Percentiles rank a stretch among this genome's conserved stretches.
Evolutionary conservation across 2,329 filamentous ascomycete species (phyloP).

Genomic region (Ophiostoma tasmaniense): DNA sequence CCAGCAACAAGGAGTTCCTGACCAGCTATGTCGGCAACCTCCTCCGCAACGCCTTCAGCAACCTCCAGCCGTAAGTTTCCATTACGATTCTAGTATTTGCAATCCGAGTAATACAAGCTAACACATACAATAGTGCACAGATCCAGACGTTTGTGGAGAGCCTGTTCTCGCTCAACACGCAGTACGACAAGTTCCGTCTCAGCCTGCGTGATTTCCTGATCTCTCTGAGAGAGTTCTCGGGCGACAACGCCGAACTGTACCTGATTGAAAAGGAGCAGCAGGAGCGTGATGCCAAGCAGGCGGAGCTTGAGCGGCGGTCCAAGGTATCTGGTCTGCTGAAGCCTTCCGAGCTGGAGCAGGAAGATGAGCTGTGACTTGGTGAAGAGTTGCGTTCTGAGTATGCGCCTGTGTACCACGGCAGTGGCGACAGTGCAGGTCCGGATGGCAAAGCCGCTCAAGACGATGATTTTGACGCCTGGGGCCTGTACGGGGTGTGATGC

Average conservation of each 20-base stretch:
- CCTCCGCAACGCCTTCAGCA: constrained; percentile 83
- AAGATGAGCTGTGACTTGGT: constrained; percentile 40
- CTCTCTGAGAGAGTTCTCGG: constrained; percentile 91
- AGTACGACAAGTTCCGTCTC: constrained; percentile 90
- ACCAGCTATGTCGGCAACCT: constrained; percentile 78
- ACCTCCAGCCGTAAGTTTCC: constrained; percentile 68
- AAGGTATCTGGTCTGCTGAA: constrained; percentile 95
- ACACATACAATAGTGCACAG: constrained; percentile 53
- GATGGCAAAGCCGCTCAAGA: neutral
- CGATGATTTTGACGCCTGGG: neutral
- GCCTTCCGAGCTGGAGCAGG: constrained; percentile 88
- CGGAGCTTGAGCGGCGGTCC: constrained; percentile 83
- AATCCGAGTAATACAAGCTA: neutral
- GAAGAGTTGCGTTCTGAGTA: constrained; percentile 2
- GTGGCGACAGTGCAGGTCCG: neutral
- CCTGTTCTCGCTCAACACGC: constrained; percentile 77
- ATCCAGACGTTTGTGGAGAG: constrained; percentile 85
- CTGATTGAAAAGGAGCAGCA: constrained; percentile 92
- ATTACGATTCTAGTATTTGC: neutral
- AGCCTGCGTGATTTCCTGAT: constrained; percentile 96
- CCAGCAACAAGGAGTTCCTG: constrained; percentile 84
- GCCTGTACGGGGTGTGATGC: neutral
- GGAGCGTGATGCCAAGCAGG: constrained; percentile 72
- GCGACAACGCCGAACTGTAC: constrained; percentile 90
- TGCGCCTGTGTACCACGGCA: neutral